Evolutionary conservation across 129 eudicot genomes (phyloP).

Genomic region (Artemisia argyi): DNA sequence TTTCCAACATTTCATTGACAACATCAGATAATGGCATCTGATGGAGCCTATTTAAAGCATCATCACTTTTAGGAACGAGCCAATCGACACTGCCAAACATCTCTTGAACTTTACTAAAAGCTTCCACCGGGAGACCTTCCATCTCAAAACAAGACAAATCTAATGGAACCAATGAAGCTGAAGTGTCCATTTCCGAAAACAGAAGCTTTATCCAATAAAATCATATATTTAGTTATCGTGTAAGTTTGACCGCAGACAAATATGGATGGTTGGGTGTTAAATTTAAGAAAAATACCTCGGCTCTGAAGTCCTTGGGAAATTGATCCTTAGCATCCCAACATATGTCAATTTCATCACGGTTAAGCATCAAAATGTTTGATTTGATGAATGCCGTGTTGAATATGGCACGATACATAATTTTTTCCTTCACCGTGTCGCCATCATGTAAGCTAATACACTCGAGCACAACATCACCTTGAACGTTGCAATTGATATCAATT

Average conservation of each 20-base stretch:
- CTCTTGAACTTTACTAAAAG: constrained; percentile 90
- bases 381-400: constrained; percentile 88
- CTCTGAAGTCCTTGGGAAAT: constrained; percentile 83
- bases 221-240: background rate
- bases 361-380: constrained; percentile 82
- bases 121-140: constrained; percentile 93
- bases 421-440: constrained; percentile 76
- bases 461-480: constrained; percentile 94
- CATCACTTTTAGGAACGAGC: constrained; percentile 69
- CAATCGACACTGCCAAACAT: constrained; percentile 84
- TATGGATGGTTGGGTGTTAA: constrained; percentile 14
- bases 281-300: constrained; percentile 58
- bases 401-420: constrained; percentile 80
- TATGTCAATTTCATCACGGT: constrained; percentile 79
- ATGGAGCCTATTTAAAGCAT: constrained; percentile 55
- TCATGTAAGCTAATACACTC: constrained; percentile 82
- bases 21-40: constrained; percentile 42
- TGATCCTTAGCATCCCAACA: constrained; percentile 77
- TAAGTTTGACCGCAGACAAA: background rate
- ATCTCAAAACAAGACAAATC: constrained; percentile 78
- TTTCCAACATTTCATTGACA: constrained; percentile 43
- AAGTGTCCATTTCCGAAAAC: constrained; percentile 87
- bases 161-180: constrained; percentile 55
- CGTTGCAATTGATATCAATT: constrained; percentile 80
- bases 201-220: constrained; percentile 67